These are phyloP conservation scores for Colletotrichum cordylinicola DNA, from an alignment of 2,329 filamentous ascomycete genomes.

Conservation along the genomic window DNA sequence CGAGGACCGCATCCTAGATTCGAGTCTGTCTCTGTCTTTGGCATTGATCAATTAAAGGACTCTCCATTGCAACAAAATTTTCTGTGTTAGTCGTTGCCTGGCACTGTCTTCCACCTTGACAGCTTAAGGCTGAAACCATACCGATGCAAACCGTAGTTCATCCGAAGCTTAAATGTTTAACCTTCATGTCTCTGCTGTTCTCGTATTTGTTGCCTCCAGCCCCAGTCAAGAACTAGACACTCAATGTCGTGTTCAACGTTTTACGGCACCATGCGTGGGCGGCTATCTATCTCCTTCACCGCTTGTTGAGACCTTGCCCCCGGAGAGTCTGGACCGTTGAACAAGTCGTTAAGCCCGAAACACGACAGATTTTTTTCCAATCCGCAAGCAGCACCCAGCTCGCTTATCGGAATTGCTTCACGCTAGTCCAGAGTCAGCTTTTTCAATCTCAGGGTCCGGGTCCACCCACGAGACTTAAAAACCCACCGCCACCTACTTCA, in stretches of 20 bases:
- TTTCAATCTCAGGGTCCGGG: not conserved
- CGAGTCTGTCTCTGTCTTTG: not conserved
- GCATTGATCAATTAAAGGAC: not conserved
- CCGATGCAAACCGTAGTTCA: not conserved
- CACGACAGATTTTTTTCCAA: not conserved
- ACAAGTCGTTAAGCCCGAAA: not conserved
- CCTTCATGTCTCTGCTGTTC: not conserved
- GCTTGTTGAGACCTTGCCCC: not conserved
- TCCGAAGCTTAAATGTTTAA: not conserved
- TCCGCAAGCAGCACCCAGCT: not conserved
- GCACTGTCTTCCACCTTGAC: not conserved
- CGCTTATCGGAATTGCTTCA: conserved; percentile 4
- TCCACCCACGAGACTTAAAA: conserved; percentile 6
- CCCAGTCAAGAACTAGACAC: not conserved
- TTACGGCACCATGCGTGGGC: not conserved
- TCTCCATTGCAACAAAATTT: not conserved
- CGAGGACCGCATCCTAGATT: too few relatives aligned
- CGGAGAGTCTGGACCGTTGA: not conserved
- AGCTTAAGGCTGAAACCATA: not conserved
- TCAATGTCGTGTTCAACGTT: not conserved
- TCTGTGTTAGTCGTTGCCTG: not conserved
- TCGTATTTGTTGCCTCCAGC: not conserved
- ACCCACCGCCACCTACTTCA: not conserved
- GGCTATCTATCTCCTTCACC: not conserved
- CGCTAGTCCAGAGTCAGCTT: conserved; percentile 13